Conservation (phyloP, 1,284 basidiomycete species). For the Microbotryum scabiosae region DNA sequence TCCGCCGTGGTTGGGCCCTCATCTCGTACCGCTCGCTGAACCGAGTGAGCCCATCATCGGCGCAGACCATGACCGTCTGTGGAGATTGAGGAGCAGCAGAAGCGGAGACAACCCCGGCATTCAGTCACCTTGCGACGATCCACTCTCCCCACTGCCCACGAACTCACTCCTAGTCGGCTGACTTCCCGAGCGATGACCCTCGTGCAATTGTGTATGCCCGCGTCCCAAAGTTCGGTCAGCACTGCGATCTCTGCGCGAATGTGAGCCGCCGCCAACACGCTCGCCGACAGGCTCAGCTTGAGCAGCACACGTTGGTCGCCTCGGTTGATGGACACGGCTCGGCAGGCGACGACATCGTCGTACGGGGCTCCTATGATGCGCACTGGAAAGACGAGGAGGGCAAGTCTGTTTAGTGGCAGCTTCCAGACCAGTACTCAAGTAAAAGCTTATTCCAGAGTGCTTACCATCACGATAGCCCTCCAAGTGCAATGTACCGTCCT, state of each 20-base stretch:
- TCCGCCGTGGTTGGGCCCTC: background rate
- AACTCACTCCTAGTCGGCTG: slow-evolving; percentile 16
- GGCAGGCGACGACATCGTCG: slow-evolving; percentile 27
- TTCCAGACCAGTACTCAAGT: background rate
- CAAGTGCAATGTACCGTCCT: background rate
- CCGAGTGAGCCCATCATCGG: slow-evolving; percentile 9
- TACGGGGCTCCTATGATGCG: slow-evolving; percentile 19
- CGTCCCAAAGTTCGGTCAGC: slow-evolving; percentile 7
- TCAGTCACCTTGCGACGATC: background rate
- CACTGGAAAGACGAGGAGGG: background rate
- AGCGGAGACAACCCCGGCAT: background rate
- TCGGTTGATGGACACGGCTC: slow-evolving; percentile 12
- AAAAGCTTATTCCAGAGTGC: background rate
- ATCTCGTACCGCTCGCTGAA: slow-evolving; percentile 12
- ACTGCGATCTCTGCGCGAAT: slow-evolving; percentile 21
- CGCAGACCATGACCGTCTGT: slow-evolving; percentile 19
- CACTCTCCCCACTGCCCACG: background rate
- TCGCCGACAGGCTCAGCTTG: slow-evolving; percentile 21
- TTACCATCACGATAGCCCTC: background rate
- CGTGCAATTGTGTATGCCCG: slow-evolving; percentile 13
- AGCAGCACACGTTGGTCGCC: slow-evolving; percentile 16
- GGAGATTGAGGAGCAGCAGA: background rate
- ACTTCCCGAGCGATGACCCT: slow-evolving; percentile 17
- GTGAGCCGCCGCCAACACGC: slow-evolving; percentile 10
- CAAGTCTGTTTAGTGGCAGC: background rate